Percentiles rank a stretch among this genome's conserved stretches.
Conservation (phyloP, 2,329 filamentous ascomycete genomes). For the Penicillium sp. region DNA sequence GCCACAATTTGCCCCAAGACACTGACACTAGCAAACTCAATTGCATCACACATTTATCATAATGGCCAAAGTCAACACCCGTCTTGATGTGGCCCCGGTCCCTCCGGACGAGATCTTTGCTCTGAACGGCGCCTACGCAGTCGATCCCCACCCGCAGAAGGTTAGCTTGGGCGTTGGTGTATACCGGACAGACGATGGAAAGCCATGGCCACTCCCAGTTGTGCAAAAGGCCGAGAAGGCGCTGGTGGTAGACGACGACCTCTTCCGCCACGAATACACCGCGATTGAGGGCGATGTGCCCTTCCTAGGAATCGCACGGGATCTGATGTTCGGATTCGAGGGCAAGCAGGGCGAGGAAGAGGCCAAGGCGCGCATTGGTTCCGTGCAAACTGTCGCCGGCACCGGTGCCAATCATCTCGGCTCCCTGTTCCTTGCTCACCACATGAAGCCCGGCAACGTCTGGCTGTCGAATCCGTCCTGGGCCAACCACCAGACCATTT, state of each 20-base stretch:
- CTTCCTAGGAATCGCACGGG: slow-evolving; percentile 83
- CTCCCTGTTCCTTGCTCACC: slow-evolving; percentile 83
- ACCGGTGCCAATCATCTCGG: slow-evolving; percentile 93
- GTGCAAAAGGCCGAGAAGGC: slow-evolving; percentile 77
- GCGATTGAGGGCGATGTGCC: slow-evolving; percentile 82
- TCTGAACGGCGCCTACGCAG: slow-evolving; percentile 77
- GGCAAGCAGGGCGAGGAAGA: slow-evolving; percentile 54
- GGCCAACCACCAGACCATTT: slow-evolving; percentile 97
- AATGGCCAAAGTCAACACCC: slow-evolving; percentile 41
- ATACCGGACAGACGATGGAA: slow-evolving; percentile 86
- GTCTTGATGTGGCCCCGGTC: slow-evolving; percentile 65
- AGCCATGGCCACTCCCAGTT: slow-evolving; percentile 93
- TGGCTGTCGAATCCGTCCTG: slow-evolving; percentile 95
- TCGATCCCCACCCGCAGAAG: slow-evolving; percentile 70
- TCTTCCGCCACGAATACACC: slow-evolving; percentile 94
- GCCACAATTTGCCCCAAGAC: slow-evolving; percentile 1
- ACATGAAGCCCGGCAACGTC: slow-evolving; percentile 71
- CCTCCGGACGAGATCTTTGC: slow-evolving; percentile 91
- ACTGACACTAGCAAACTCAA: not conserved
- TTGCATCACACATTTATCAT: slow-evolving; percentile 8
- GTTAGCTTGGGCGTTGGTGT: slow-evolving; percentile 89
- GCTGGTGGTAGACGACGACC: slow-evolving; percentile 76
- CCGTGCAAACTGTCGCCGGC: slow-evolving; percentile 90
- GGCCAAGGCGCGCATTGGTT: slow-evolving; percentile 55
- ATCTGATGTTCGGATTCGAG: slow-evolving; percentile 67